A percentile compares a stretch with the other conserved stretches of the same genome.
phyloP scores from a whole-genome alignment of 2,329 filamentous ascomycete genomes.

The Alternaria gansuensis region DNA sequence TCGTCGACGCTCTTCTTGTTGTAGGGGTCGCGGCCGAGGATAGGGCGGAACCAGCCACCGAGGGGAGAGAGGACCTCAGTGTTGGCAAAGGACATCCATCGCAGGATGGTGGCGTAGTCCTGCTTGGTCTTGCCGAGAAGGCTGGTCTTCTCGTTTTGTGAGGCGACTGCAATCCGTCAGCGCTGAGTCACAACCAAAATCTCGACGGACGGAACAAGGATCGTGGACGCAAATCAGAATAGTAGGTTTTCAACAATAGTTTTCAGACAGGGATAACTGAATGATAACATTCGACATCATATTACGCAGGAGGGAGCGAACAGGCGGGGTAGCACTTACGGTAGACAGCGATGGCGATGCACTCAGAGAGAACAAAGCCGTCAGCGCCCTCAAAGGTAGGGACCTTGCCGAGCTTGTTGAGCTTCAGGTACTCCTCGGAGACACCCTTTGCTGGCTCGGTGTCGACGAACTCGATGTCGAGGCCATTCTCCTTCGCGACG shows the following conservation, averaged over 20 bases:
- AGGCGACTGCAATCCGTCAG: slow-evolving; percentile 74
- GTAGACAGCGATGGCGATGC: slow-evolving; percentile 96
- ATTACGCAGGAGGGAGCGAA: slow-evolving; percentile 40
- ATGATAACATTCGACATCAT: slow-evolving; percentile 76
- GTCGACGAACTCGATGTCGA: slow-evolving; percentile 86
- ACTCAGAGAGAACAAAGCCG: slow-evolving; percentile 88
- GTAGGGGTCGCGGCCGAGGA: slow-evolving; percentile 83
- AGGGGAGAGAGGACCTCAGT: slow-evolving; percentile 78
- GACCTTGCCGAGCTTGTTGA: slow-evolving; percentile 89
- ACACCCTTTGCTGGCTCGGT: slow-evolving; percentile 71
- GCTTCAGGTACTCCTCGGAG: slow-evolving; percentile 79
- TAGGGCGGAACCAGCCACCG: slow-evolving; percentile 84
- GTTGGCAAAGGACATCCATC: slow-evolving; percentile 99
- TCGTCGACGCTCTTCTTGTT: slow-evolving; percentile 99
- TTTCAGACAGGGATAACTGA: slow-evolving; percentile 84
- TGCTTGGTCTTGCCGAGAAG: slow-evolving; percentile 99
- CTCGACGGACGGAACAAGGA: slow-evolving; percentile 25
- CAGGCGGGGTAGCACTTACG: slow-evolving; percentile 69
- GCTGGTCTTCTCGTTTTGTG: slow-evolving; percentile 99
- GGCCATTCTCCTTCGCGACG: slow-evolving; percentile 95
- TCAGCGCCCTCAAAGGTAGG: slow-evolving; percentile 93
- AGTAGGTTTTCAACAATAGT: slow-evolving; percentile 79
- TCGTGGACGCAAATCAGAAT: slow-evolving; percentile 85
- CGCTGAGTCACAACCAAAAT: slow-evolving; percentile 40
- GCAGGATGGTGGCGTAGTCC: slow-evolving; percentile 97